phyloP scores from a whole-genome alignment of 768 basidiomycete genomes.

The Phanerodontia chrysosporium region DNA sequence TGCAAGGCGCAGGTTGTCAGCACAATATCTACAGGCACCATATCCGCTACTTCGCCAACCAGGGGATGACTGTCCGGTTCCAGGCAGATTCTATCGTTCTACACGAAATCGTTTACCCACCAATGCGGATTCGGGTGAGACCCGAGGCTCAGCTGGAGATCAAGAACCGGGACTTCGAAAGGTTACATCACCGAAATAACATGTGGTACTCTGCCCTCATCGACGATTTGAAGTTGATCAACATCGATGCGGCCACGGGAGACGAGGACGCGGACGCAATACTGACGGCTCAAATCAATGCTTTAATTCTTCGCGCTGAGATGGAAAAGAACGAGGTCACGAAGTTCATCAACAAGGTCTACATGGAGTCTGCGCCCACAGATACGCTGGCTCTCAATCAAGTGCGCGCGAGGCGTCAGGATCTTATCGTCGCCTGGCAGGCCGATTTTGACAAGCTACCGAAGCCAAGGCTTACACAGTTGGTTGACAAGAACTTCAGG shows the following conservation, averaged over 20 bases:
- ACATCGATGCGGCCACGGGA: constrained; percentile 74
- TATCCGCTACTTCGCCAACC: constrained; percentile 82
- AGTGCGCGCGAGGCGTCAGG: constrained; percentile 83
- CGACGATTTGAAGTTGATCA: constrained; percentile 72
- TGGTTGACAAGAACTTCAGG: constrained; percentile 44
- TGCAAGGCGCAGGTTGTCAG: constrained; percentile 85
- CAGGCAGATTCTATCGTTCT: constrained; percentile 79
- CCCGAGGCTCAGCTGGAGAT: constrained; percentile 85
- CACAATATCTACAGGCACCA: constrained; percentile 96
- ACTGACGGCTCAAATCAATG: constrained; percentile 59
- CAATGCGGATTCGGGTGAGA: constrained; percentile 78
- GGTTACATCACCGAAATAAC: constrained; percentile 65
- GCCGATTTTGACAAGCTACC: constrained; percentile 85
- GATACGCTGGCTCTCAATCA: constrained; percentile 87
- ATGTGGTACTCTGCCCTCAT: constrained; percentile 73
- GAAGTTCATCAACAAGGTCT: constrained; percentile 70
- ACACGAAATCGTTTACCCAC: constrained; percentile 87
- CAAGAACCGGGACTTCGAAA: constrained; percentile 88
- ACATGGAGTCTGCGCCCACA: constrained; percentile 72
- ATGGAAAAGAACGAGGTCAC: constrained; percentile 70
- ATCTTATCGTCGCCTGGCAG: constrained; percentile 96
- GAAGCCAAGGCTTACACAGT: constrained; percentile 55
- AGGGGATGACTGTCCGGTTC: constrained; percentile 84
- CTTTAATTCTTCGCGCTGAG: constrained; percentile 68
- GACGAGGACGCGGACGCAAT: constrained; percentile 67